These are phyloP conservation scores for Zasmidium angulare DNA, from an alignment of 2,329 filamentous ascomycete genomes.

Conservation along the genomic window DNA sequence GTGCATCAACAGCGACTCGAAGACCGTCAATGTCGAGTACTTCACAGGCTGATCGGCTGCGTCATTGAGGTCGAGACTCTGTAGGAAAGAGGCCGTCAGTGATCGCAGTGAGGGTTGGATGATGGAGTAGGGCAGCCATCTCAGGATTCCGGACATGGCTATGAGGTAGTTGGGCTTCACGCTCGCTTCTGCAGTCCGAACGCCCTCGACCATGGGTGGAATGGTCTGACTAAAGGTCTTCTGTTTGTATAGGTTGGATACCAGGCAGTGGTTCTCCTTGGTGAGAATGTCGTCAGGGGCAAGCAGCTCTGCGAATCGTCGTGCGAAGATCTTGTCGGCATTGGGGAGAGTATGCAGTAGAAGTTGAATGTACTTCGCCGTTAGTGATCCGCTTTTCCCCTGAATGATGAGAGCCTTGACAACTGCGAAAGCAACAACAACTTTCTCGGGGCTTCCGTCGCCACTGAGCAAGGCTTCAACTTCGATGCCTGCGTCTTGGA, in stretches of 20 bases:
- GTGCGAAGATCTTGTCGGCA: constrained; percentile 49
- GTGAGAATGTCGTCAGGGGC: constrained; percentile 61
- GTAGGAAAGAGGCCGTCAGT: constrained; percentile 61
- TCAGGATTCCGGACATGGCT: constrained; percentile 62
- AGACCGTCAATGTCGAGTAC: constrained; percentile 59
- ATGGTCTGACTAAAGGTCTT: constrained; percentile 61
- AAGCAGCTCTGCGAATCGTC: constrained; percentile 60
- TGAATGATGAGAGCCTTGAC: constrained; percentile 62
- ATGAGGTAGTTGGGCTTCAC: constrained; percentile 63
- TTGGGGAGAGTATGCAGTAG: constrained; percentile 54
- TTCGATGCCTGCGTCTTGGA: constrained; percentile 29
- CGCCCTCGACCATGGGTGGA: constrained; percentile 55
- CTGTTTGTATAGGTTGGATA: constrained; percentile 64
- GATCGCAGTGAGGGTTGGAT: constrained; percentile 59
- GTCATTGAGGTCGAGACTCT: constrained; percentile 55
- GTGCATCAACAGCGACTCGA: constrained; percentile 59
- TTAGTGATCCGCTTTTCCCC: constrained; percentile 47
- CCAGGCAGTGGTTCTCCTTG: constrained; percentile 60
- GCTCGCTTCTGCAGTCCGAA: constrained; percentile 45
- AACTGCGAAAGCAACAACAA: constrained; percentile 60
- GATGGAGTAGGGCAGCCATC: constrained; percentile 59
- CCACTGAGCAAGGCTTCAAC: constrained; percentile 41
- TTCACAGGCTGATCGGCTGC: constrained; percentile 54
- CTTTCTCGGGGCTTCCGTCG: constrained; percentile 39
- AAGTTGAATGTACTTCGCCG: constrained; percentile 41